Conservation (phyloP, 179 eudicot genomes). For the Patellifolia procumbens region DNA sequence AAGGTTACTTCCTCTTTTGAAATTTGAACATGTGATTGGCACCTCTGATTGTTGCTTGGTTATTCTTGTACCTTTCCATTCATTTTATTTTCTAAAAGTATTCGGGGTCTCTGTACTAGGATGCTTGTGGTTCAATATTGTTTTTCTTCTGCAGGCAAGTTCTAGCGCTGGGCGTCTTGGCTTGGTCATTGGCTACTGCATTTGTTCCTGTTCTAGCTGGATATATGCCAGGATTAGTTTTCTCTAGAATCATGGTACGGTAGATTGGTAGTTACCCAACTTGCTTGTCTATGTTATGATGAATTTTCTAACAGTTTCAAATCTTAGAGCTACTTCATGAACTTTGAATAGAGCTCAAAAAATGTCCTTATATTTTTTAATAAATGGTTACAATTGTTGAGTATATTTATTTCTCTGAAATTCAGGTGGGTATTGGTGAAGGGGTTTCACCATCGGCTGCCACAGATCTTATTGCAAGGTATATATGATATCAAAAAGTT, state of each 20-base stretch:
- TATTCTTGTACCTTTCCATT: no score
- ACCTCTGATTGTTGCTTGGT: not conserved
- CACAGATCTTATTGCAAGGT: constrained; percentile 98
- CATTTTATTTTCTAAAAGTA: no score
- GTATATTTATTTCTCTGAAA: not conserved
- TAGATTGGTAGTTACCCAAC: constrained; percentile 13
- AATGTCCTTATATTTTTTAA: not conserved
- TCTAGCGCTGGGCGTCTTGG: constrained; percentile 82
- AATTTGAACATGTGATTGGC: not conserved
- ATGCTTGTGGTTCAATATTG: constrained; percentile 2
- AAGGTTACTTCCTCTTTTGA: not conserved
- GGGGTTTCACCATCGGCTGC: constrained; percentile 99
- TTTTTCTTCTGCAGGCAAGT: constrained; percentile 60
- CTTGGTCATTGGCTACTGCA: constrained; percentile 91
- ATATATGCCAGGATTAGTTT: constrained; percentile 83
- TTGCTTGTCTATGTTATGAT: not conserved
- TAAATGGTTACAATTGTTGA: not conserved
- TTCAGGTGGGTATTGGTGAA: constrained; percentile 98
- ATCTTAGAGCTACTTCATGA: not conserved
- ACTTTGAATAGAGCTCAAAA: not conserved
- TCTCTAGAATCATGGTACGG: constrained; percentile 82
- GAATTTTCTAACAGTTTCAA: not conserved
- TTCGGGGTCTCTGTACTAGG: not conserved
- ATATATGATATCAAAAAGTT: constrained; percentile 31
- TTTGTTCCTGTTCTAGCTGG: constrained; percentile 87